These are phyloP conservation scores for Physcia stellaris DNA, from an alignment of 495 filamentous ascomycete genomes.

Conservation along the genomic window DNA sequence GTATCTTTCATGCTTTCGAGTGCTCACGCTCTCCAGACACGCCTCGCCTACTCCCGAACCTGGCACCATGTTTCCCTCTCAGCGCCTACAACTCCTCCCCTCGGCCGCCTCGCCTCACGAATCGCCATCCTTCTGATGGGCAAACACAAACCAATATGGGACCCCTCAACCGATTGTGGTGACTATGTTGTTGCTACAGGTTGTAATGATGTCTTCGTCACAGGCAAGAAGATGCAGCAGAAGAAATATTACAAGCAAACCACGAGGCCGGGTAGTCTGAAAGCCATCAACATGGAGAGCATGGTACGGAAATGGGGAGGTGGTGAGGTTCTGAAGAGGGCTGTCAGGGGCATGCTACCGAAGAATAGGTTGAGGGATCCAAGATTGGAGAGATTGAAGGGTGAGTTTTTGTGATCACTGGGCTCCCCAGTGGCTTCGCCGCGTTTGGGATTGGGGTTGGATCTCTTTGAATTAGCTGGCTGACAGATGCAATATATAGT, in stretches of 20 bases:
- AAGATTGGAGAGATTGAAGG: conserved; percentile 77
- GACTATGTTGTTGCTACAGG: conserved; percentile 94
- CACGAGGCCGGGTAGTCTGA: conserved; percentile 75
- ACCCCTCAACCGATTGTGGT: conserved; percentile 92
- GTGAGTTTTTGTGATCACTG: conserved; percentile 28
- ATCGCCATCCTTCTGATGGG: conserved; percentile 93
- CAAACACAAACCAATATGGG: conserved; percentile 98
- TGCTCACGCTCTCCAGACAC: too few species aligned
- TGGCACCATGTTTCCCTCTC: conserved; percentile 85
- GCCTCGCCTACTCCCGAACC: conserved; percentile 84
- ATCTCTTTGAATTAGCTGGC: background rate
- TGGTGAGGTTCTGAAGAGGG: conserved; percentile 81
- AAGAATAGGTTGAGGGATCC: conserved; percentile 87
- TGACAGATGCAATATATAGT: conserved; percentile 36
- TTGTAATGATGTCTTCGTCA: conserved; percentile 74
- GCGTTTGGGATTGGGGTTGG: too few species aligned
- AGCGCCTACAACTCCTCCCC: conserved; percentile 31
- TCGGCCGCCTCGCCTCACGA: conserved; percentile 80
- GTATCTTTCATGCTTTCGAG: too few species aligned
- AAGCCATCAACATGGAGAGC: conserved; percentile 82
- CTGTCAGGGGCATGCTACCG: conserved; percentile 91
- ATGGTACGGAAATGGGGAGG: conserved; percentile 92
- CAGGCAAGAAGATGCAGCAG: conserved; percentile 81
- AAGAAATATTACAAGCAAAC: conserved; percentile 93
- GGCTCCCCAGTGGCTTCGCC: background rate